Percentiles rank a stretch among this genome's conserved stretches.
Conservation (phyloP, 768 basidiomycete species). For the Russula abietina region DNA sequence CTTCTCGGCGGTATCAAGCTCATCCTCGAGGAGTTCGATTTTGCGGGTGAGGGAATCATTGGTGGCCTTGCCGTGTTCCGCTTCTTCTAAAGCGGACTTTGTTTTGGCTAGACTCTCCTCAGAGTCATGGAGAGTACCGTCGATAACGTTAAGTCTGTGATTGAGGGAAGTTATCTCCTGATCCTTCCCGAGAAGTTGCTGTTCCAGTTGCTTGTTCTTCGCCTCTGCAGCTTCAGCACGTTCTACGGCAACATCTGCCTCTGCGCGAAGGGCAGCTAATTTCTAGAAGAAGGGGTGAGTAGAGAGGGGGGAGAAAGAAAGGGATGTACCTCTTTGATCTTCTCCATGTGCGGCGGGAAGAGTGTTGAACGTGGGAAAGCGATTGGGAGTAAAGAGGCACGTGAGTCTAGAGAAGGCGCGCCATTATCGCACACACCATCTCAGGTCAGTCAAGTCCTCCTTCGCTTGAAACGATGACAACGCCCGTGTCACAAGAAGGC, state of each 20-base stretch:
- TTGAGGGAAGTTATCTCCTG: conserved; percentile 79
- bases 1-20: conserved; percentile 93
- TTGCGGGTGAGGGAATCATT: conserved; percentile 76
- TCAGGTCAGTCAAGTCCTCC: not conserved
- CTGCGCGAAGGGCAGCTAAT: conserved; percentile 68
- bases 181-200: conserved; percentile 62
- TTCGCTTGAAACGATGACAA: conserved; percentile 39
- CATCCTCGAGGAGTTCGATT: conserved; percentile 88
- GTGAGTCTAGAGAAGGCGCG: conserved; percentile 5
- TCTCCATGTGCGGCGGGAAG: conserved; percentile 36
- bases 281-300: conserved; percentile 41
- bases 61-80: conserved; percentile 61
- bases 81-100: conserved; percentile 61
- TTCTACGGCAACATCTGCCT: conserved; percentile 73
- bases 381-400: not conserved
- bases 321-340: conserved; percentile 40
- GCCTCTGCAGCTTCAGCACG: conserved; percentile 87
- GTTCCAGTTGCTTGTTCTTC: conserved; percentile 74
- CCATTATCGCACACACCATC: not conserved
- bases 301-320: not conserved
- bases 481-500: conserved; percentile 79
- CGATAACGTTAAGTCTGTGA: conserved; percentile 60
- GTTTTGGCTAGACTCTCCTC: conserved; percentile 60
- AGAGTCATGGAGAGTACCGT: conserved; percentile 61
- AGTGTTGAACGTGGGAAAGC: conserved; percentile 18